Evolutionary conservation across 208 protist genomes (phyloP), one percentile per base, ranked within the genome.

Genomic region (Eutreptiella sp.): DNA sequence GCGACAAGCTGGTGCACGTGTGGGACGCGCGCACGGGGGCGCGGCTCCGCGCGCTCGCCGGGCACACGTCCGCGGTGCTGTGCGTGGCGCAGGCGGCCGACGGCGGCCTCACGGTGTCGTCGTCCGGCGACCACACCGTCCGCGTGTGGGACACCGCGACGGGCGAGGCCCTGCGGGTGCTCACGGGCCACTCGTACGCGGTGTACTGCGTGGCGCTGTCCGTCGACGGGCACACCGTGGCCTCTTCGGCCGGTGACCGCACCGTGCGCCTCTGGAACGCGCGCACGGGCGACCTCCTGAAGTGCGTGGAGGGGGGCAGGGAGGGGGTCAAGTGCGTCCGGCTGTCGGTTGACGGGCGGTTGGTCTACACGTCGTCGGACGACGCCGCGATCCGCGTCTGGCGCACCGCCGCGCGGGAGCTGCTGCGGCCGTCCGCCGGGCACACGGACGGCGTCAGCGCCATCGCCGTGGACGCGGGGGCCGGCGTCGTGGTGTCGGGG

Each of bases 391-490:
- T 74, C 29, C 24, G 68, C 21, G 24, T 69, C 34, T 74, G 68
- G 68, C 63, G 70, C 19, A 39, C 31, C 32, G 2, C 3, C 16
- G 50, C 53, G 29, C 42, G 53, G 29, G 23, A 53, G 2, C 48
- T 41, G 16, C 2, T 46, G 0, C 54, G 42, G 24, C 19, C 50
- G 62, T 29, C 38, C 16, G 66, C 50, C 24, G 55, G 60, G 11
- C 63, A 63, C 1, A 62, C 69, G 47, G 62, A 54, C 26, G 68
- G 70, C 26, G 68, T 74, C 4, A 70, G 66, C 31, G 38, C 52
- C 16, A 55, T 71, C 31, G 31, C 63, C 1, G 67, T 65, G n/a
- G 19, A 19, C 9, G 52, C 68, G 28, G 63, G 65, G 31, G 63
- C 54, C 28, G 38, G 42, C 19, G 42, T 39, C 5, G n/a, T 69